Percentiles rank a stretch among this genome's conserved stretches.
Conservation (phyloP, 2,329 filamentous ascomycete species). For the Microascus cirrosus region DNA sequence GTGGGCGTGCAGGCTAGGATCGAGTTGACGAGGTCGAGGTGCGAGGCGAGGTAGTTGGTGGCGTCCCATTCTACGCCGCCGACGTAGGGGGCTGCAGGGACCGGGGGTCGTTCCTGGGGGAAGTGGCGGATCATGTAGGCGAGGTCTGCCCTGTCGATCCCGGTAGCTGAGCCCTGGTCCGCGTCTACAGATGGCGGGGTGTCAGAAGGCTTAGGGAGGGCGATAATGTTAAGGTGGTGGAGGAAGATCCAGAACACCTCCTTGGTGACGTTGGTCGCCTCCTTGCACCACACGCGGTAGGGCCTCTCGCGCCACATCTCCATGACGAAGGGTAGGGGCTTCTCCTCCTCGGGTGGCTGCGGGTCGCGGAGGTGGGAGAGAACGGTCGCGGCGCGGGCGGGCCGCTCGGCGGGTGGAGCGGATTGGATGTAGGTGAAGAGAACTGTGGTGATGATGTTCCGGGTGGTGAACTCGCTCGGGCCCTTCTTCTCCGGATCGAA, state of each 20-base stretch:
- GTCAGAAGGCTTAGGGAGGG: conserved; percentile 34
- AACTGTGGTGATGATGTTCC: conserved; percentile 79
- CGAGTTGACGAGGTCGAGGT: conserved; percentile 87
- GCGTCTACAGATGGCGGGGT: background rate
- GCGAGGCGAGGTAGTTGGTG: conserved; percentile 87
- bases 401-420: conserved; percentile 48
- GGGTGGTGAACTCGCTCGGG: conserved; percentile 89
- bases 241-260: conserved; percentile 99
- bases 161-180: conserved; percentile 10
- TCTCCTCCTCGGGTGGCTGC: conserved; percentile 60
- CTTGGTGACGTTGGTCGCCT: conserved; percentile 85
- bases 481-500: conserved; percentile 98
- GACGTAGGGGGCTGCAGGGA: conserved; percentile 89
- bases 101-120: conserved; percentile 74
- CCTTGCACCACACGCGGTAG: conserved; percentile 89
- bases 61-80: conserved; percentile 98
- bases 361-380: conserved; percentile 73
- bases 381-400: conserved; percentile 60
- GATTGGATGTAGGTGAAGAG: conserved; percentile 80
- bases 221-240: conserved; percentile 81
- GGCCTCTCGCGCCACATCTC: conserved; percentile 81
- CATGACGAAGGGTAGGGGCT: conserved; percentile 74
- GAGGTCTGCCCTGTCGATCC: conserved; percentile 8
- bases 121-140: conserved; percentile 63
- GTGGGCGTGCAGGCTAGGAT: conserved; percentile 73